Percentiles rank a stretch among this genome's conserved stretches.
Conservation (phyloP, 2,329 filamentous ascomycete genomes). For the Coccinonectria pachysandricola region DNA sequence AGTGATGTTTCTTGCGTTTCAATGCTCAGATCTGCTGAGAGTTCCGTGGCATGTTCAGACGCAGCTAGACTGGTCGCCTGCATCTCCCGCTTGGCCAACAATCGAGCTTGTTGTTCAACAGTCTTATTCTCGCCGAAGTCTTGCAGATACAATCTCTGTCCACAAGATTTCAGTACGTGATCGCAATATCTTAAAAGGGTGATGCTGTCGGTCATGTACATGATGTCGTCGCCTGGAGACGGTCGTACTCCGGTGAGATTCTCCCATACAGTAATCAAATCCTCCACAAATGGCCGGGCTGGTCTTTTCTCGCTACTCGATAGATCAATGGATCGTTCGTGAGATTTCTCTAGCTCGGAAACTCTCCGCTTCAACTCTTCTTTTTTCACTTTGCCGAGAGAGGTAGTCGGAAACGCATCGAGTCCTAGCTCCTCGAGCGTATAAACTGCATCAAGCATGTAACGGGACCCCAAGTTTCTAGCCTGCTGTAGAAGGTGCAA, state of each 20-base stretch:
- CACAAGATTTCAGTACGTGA: conserved; percentile 15
- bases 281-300: conserved; percentile 7
- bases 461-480: conserved; percentile 25
- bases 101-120: conserved; percentile 20
- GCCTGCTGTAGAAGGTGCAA: conserved; percentile 20
- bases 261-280: conserved; percentile 20
- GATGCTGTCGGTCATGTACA: conserved; percentile 26
- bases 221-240: conserved; percentile 14
- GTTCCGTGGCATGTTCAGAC: conserved; percentile 1
- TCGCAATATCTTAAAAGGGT: conserved; percentile 28
- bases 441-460: conserved; percentile 30
- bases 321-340: conserved; percentile 1
- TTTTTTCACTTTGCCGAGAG: conserved; percentile 35
- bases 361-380: conserved; percentile 22
- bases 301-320: neutral
- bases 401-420: conserved; percentile 28
- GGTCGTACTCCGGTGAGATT: conserved; percentile 20
- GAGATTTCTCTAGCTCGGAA: conserved; percentile 4
- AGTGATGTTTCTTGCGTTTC: too few relatives aligned
- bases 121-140: conserved; percentile 23
- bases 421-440: conserved; percentile 30
- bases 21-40: too few relatives aligned
- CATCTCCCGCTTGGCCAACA: conserved; percentile 15
- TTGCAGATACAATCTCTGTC: conserved; percentile 25
- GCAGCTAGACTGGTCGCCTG: conserved; percentile 9